Evolutionary conservation across 2,329 filamentous ascomycete species (phyloP), one percentile per base, ranked within the genome.

Genomic region (Xylaria sp.): DNA sequence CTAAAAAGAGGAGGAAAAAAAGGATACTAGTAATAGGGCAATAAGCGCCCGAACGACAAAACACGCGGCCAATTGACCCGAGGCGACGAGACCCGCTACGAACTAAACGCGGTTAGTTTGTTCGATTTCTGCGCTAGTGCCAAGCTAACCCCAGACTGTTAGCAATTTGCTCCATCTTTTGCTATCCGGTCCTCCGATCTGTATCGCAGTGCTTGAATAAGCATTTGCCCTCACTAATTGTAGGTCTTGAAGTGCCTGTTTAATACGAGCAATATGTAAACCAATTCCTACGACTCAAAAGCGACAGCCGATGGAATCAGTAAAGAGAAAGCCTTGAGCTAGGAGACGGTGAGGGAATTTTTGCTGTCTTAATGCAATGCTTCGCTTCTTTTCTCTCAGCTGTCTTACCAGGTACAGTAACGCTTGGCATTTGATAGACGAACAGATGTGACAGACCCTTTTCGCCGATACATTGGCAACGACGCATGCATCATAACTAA

Each of bases 261-360:
- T 37, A 37, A 37, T 2, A 37, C 4, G 28, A 28, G 28, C 28
- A 6, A 28, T 6, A 5, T 28, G 3, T 28, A 28, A 6, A 2
- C 28, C 28, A 28, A 28, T 28, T 28, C 28, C 4, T 28, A 28
- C 2, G 5, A 6, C 28, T 28, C 28, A 4, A 28, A 6, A 2
- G 5, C 28, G 5, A 28, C 10, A 37, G 7, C 1, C 7, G 1
- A 10, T 37, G 10, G 34, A 9, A 37, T 37, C 8, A 37, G 34
- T 9, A 1, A 2, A 8, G 1, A 10, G 34, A 37, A 9, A 37
- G 5, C 10, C 34, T 10, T 37, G 34, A 37, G 7, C 34, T 37
- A 9, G 8, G 9, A 31, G 8, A 31, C 28, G 28, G 28, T 52
- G 44, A 58, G 62, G 61, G 51, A 56, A 63, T 64, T 64, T 51